phyloP scores from a whole-genome alignment of 2,329 filamentous ascomycete genomes.

The Pseudocercospora crystallina region DNA sequence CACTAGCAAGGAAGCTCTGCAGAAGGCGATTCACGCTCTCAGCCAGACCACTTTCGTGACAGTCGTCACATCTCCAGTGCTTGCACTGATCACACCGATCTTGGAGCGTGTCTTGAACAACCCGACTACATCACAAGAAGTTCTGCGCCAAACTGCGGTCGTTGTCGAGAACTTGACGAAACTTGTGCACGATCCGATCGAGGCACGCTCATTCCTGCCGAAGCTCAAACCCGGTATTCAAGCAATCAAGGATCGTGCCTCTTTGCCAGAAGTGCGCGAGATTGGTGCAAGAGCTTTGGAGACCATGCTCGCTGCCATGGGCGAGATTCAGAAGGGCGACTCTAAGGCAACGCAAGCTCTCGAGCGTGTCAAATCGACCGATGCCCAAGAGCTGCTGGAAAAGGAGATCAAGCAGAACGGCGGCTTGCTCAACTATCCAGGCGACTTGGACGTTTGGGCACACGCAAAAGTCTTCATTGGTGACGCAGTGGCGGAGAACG shows the following conservation, averaged over 20 bases:
- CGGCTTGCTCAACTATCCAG: constrained; percentile 61
- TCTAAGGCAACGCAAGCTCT: constrained; percentile 54
- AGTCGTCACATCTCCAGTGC: constrained; percentile 89
- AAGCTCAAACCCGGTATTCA: constrained; percentile 94
- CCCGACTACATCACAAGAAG: constrained; percentile 86
- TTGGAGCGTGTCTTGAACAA: constrained; percentile 92
- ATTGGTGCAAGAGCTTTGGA: constrained; percentile 77
- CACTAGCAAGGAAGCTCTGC: constrained; percentile 80
- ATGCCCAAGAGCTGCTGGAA: constrained; percentile 73
- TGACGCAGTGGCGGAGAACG: constrained; percentile 82
- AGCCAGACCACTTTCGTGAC: constrained; percentile 99
- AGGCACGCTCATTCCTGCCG: constrained; percentile 91
- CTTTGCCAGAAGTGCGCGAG: constrained; percentile 90
- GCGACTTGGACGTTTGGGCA: constrained; percentile 63
- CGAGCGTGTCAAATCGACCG: constrained; percentile 67
- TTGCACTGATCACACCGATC: constrained; percentile 90
- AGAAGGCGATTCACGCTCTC: constrained; percentile 94
- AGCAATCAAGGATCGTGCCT: constrained; percentile 80
- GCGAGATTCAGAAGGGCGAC: constrained; percentile 52
- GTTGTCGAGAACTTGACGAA: constrained; percentile 98
- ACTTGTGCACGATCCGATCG: constrained; percentile 91
- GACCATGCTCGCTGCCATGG: constrained; percentile 94
- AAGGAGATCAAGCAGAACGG: constrained; percentile 70
- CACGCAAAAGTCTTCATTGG: constrained; percentile 71
- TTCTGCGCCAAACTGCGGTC: constrained; percentile 90